Percentiles rank a stretch among this genome's conserved stretches.
Evolutionary conservation across 352 stramenopile species (phyloP).

Genomic region (Phytophthora europaea): DNA sequence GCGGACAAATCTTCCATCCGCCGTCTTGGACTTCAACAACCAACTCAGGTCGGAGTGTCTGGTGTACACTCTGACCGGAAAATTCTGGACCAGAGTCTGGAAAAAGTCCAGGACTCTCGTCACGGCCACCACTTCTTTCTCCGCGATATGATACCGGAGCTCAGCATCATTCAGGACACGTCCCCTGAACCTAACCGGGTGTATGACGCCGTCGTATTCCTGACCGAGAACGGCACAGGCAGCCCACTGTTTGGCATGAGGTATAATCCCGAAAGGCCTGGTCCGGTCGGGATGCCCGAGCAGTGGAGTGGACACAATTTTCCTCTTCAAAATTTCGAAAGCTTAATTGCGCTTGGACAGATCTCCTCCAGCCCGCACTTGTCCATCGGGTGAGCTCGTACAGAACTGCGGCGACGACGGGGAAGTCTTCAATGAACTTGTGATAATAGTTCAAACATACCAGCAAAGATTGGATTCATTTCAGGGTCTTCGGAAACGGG

Average conservation of each 20-base stretch:
- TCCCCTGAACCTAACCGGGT: neutral
- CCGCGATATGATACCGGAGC: neutral
- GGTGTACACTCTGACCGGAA: neutral
- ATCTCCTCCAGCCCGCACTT: neutral
- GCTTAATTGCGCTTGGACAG: neutral
- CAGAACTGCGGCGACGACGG: neutral
- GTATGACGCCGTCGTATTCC: too few relatives aligned
- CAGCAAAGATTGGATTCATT: constrained; percentile 1
- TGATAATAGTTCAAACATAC: constrained; percentile 2
- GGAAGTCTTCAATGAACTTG: constrained; percentile 5
- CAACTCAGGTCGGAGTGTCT: constrained; percentile 8
- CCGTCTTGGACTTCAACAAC: constrained; percentile 1
- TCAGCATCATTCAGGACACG: constrained; percentile 2
- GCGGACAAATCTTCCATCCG: too few relatives aligned
- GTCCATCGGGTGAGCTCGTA: constrained; percentile 2
- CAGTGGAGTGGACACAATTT: constrained; percentile 1
- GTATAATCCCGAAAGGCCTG: too few relatives aligned
- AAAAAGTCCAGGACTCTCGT: constrained; percentile 1
- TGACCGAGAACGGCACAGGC: too few relatives aligned
- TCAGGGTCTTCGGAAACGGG: neutral
- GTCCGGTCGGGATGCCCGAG: neutral
- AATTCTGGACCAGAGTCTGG: neutral
- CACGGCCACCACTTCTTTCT: constrained; percentile 2
- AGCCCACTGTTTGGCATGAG: too few relatives aligned
- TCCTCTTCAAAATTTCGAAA: neutral